Conservation (phyloP, 1,139 yeast species). For the Blastobotrys ciferrii region DNA sequence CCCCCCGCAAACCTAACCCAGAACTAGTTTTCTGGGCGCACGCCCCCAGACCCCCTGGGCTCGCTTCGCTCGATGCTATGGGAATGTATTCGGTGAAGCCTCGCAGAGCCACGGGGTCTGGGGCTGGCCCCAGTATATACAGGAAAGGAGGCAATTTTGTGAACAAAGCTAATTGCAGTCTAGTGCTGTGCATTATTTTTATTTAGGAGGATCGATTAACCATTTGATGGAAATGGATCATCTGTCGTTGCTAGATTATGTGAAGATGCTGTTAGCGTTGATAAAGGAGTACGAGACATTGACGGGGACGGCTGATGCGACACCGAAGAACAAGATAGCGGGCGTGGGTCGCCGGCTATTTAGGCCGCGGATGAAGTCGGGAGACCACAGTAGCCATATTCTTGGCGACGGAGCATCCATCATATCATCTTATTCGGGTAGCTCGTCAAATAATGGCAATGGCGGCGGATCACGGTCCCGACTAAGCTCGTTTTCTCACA, state of each 20-base stretch:
- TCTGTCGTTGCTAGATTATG: constrained; percentile 23
- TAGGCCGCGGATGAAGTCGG: constrained; percentile 26
- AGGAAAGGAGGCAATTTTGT: no score
- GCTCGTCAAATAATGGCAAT: constrained; percentile 6
- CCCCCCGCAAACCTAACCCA: no score
- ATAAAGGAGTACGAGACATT: constrained; percentile 29
- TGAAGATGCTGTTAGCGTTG: constrained; percentile 22
- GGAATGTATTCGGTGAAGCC: no score
- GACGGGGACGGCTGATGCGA: constrained; percentile 21
- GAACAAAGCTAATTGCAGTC: neutral
- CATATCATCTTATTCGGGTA: constrained; percentile 2
- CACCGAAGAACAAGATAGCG: constrained; percentile 25
- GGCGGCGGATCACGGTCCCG: constrained; percentile 2
- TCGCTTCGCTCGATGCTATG: no score
- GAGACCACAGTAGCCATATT: constrained; percentile 10
- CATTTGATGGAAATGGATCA: constrained; percentile 21
- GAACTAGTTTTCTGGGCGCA: no score
- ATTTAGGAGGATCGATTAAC: constrained; percentile 30
- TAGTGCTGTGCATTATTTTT: constrained; percentile 26
- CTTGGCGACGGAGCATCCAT: constrained; percentile 1
- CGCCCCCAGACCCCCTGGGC: no score
- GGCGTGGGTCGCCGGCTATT: constrained; percentile 31
- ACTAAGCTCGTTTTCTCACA: constrained; percentile 8
- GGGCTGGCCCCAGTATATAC: no score
- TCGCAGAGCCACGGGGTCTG: no score